A percentile compares a stretch with the other conserved stretches of the same genome.
Conservation (phyloP, 306 rosid genomes). For the Prunus salicina region DNA sequence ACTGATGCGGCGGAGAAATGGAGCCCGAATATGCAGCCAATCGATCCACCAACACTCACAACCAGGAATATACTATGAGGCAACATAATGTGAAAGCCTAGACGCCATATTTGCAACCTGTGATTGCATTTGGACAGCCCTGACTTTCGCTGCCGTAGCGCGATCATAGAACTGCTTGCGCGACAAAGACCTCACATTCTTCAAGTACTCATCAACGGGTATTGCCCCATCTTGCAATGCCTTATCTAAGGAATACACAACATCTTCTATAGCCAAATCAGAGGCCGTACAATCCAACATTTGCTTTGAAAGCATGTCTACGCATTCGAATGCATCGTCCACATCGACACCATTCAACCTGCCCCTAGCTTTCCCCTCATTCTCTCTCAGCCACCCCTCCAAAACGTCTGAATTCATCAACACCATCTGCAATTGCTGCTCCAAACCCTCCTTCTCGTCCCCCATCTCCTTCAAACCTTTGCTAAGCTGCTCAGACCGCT, state of each 20-base stretch:
- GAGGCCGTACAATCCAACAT: constrained; percentile 75
- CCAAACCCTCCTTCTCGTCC: constrained; percentile 81
- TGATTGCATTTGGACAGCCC: constrained; percentile 83
- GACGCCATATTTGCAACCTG: constrained; percentile 89
- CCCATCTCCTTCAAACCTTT: constrained; percentile 70
- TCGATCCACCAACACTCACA: not conserved
- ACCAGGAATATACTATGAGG: not conserved
- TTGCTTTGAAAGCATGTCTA: constrained; percentile 69
- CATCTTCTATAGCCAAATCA: constrained; percentile 85
- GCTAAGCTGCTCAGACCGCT: constrained; percentile 53
- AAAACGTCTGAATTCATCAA: constrained; percentile 77
- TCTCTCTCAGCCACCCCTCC: constrained; percentile 80
- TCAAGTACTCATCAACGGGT: constrained; percentile 80
- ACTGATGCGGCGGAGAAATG: not conserved
- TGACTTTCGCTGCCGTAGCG: constrained; percentile 63
- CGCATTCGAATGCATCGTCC: constrained; percentile 68
- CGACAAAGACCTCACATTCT: constrained; percentile 76
- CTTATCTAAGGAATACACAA: constrained; percentile 76
- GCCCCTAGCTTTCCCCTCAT: constrained; percentile 46
- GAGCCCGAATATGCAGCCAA: not conserved
- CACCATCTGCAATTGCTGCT: constrained; percentile 88
- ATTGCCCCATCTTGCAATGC: constrained; percentile 67
- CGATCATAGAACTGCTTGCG: constrained; percentile 89
- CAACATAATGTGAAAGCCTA: constrained; percentile 56
- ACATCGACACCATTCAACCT: constrained; percentile 34